Evolutionary conservation across 495 filamentous ascomycete genomes (phyloP).

Genomic region (Neurospora cerealis): DNA sequence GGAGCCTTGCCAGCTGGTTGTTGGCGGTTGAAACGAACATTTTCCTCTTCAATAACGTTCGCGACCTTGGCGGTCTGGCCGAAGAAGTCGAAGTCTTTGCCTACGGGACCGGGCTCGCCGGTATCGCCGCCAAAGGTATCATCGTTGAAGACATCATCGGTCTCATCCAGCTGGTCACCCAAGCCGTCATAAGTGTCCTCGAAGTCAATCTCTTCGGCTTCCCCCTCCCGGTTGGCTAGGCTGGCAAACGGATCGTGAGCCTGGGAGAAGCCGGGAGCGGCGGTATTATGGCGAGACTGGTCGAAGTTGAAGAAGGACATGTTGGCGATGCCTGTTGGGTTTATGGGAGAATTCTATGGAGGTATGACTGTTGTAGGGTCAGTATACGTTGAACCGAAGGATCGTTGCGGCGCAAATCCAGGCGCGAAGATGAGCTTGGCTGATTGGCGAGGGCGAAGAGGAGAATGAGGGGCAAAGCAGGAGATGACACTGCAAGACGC

Average conservation of each 20-base stretch:
- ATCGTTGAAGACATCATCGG: slow-evolving; percentile 91
- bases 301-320: slow-evolving; percentile 79
- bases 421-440: background rate
- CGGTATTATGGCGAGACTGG: slow-evolving; percentile 46
- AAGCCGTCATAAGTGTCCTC: slow-evolving; percentile 98
- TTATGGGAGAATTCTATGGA: background rate
- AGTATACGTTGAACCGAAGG: background rate
- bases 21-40: slow-evolving; percentile 66
- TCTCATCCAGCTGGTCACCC: slow-evolving; percentile 83
- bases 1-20: slow-evolving; percentile 37
- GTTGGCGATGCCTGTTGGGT: background rate
- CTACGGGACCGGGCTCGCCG: slow-evolving; percentile 38
- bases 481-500: background rate
- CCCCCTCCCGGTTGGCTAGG: slow-evolving; percentile 57
- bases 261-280: slow-evolving; percentile 67
- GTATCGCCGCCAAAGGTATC: slow-evolving; percentile 74
- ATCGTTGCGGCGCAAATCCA: background rate
- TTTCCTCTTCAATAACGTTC: slow-evolving; percentile 79
- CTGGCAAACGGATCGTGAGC: slow-evolving; percentile 82
- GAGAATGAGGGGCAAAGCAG: background rate
- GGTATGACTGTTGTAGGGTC: background rate
- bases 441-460: background rate
- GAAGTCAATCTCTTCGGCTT: slow-evolving; percentile 81
- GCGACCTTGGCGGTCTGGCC: slow-evolving; percentile 80
- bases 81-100: slow-evolving; percentile 96